phyloP scores from a whole-genome alignment of 2,329 filamentous ascomycete genomes.

The Fusarium longipes region DNA sequence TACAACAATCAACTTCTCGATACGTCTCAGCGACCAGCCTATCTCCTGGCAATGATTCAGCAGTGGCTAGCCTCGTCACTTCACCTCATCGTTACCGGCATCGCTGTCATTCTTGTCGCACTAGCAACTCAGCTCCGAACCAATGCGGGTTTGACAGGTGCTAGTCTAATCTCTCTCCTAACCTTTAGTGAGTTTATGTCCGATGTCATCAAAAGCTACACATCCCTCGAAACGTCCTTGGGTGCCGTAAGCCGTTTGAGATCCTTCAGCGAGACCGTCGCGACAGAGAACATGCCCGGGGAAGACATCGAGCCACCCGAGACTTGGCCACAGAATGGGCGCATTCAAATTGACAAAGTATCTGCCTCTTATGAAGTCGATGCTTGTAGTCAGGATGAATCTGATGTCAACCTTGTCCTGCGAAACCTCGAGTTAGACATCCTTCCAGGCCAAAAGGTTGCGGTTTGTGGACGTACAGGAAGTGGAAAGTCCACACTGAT shows the following conservation, averaged over 20 bases:
- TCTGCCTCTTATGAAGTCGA: conserved; percentile 50
- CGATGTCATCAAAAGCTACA: conserved; percentile 37
- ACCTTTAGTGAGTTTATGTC: conserved; percentile 44
- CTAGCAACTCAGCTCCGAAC: conserved; percentile 58
- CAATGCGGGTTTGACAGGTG: conserved; percentile 50
- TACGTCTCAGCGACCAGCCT: conserved; percentile 66
- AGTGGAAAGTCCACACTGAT: conserved; percentile 60
- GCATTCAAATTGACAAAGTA: conserved; percentile 47
- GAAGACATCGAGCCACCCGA: conserved; percentile 35
- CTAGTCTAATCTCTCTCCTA: conserved; percentile 52
- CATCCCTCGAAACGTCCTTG: conserved; percentile 36
- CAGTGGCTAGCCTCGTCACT: conserved; percentile 66
- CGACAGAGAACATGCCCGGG: conserved; percentile 38
- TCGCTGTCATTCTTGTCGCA: conserved; percentile 60
- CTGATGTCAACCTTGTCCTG: conserved; percentile 40
- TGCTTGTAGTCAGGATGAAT: background rate
- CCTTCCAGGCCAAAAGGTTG: conserved; percentile 49
- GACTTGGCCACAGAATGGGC: conserved; percentile 50
- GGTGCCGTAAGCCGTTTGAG: conserved; percentile 40
- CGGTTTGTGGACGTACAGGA: conserved; percentile 53
- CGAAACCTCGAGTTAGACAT: conserved; percentile 47
- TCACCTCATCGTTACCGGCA: conserved; percentile 59
- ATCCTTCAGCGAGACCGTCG: conserved; percentile 42
- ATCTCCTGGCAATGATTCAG: conserved; percentile 68
- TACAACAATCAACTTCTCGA: conserved; percentile 63